phyloP scores from a whole-genome alignment of 441 rosid species.

The Populus tomentosa region DNA sequence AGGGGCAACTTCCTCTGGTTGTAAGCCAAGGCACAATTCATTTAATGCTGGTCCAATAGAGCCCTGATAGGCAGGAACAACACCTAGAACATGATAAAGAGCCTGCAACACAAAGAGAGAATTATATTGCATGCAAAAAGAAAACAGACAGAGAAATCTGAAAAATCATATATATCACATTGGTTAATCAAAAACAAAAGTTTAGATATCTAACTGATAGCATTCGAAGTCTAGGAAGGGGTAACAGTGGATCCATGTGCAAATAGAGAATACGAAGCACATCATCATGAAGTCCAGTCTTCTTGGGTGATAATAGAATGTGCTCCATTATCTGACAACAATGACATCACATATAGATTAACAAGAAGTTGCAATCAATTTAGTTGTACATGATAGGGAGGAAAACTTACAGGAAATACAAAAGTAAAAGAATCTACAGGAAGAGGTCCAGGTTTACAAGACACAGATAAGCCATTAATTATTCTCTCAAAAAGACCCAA shows the following conservation, averaged over 20 bases:
- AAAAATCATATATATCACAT: slow-evolving; percentile 15
- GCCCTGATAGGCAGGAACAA: slow-evolving; percentile 88
- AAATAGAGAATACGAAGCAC: slow-evolving; percentile 78
- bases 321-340: slow-evolving; percentile 80
- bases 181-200: neutral
- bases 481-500: slow-evolving; percentile 85
- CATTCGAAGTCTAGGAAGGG: slow-evolving; percentile 96
- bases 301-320: slow-evolving; percentile 68
- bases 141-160: slow-evolving; percentile 4
- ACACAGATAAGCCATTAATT: slow-evolving; percentile 59
- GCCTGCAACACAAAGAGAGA: slow-evolving; percentile 48
- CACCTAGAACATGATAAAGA: slow-evolving; percentile 88
- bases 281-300: slow-evolving; percentile 79
- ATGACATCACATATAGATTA: neutral
- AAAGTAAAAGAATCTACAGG: slow-evolving; percentile 95
- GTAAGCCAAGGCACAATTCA: slow-evolving; percentile 95
- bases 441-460: slow-evolving; percentile 92
- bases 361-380: neutral
- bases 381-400: slow-evolving; percentile 47
- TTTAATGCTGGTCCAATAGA: slow-evolving; percentile 85
- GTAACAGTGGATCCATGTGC: slow-evolving; percentile 93
- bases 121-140: slow-evolving; percentile 16
- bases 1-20: slow-evolving; percentile 73
- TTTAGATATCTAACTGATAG: slow-evolving; percentile 60
- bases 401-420: slow-evolving; percentile 78